Evolutionary conservation across 2,329 filamentous ascomycete species (phyloP).

Genomic region (Pyrenophora graminea): DNA sequence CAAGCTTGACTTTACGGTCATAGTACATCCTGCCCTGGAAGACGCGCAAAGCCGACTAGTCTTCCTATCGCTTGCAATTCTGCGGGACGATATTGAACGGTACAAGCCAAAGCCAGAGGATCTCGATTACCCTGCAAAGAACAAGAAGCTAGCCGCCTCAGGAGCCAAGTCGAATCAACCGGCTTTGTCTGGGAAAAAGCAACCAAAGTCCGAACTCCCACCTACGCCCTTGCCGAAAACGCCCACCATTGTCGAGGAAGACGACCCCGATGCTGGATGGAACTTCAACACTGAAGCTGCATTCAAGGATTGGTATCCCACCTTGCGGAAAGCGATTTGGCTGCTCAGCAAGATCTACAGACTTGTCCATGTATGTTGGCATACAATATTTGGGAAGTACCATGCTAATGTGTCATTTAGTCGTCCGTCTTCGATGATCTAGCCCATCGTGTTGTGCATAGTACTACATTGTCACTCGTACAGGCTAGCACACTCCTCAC

Average conservation of each 20-base stretch:
- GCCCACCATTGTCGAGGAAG: slow-evolving; percentile 56
- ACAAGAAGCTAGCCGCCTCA: slow-evolving; percentile 50
- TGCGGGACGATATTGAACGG: slow-evolving; percentile 69
- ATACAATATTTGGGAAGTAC: not conserved
- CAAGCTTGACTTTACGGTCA: slow-evolving; percentile 64
- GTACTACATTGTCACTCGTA: slow-evolving; percentile 82
- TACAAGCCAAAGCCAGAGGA: slow-evolving; percentile 69
- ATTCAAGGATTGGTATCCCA: slow-evolving; percentile 68
- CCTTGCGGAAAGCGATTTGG: slow-evolving; percentile 69
- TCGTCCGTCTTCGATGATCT: slow-evolving; percentile 72
- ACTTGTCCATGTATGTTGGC: slow-evolving; percentile 63
- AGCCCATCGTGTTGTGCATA: slow-evolving; percentile 82
- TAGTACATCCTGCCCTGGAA: slow-evolving; percentile 68
- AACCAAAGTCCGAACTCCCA: slow-evolving; percentile 45
- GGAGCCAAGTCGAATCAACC: slow-evolving; percentile 49
- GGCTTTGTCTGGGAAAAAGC: slow-evolving; percentile 59
- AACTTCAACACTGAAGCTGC: slow-evolving; percentile 61
- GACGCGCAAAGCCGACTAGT: slow-evolving; percentile 70
- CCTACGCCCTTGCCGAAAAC: slow-evolving; percentile 51
- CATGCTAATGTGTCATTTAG: slow-evolving; percentile 40
- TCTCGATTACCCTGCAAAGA: slow-evolving; percentile 64
- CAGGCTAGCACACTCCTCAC: slow-evolving; percentile 74
- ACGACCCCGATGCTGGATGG: slow-evolving; percentile 56
- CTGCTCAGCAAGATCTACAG: slow-evolving; percentile 71
- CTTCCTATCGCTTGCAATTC: slow-evolving; percentile 65